phyloP scores from a whole-genome alignment of 2,329 filamentous ascomycete species.

The Cyanodermella asteris region DNA sequence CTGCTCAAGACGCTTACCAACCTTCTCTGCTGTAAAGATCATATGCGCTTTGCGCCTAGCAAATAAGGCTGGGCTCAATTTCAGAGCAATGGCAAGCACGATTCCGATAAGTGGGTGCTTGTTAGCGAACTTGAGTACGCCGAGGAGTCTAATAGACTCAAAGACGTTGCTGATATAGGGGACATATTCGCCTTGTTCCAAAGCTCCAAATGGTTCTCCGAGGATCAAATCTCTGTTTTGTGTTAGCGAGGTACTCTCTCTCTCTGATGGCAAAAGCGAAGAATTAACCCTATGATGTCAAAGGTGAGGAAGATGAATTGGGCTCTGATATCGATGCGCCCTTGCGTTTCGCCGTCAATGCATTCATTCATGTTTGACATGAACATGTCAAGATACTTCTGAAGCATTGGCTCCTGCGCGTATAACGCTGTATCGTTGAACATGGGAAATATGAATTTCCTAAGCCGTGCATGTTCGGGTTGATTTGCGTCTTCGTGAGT shows the following conservation, averaged over 20 bases:
- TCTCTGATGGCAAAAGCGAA: no score
- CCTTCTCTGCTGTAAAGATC: conserved; percentile 9
- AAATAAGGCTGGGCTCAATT: background rate
- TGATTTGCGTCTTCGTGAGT: no score
- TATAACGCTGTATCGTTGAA: conserved; percentile 2
- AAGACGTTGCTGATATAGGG: conserved; percentile 9
- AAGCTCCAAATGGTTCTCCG: conserved; percentile 12
- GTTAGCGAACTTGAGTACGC: background rate
- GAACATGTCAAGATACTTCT: conserved; percentile 4
- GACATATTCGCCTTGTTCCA: conserved; percentile 11
- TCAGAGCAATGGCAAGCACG: background rate
- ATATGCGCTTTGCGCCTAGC: conserved; percentile 1
- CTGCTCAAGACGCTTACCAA: conserved; percentile 10
- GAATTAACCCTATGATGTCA: background rate
- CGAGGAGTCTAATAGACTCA: background rate
- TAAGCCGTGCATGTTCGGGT: conserved; percentile 3
- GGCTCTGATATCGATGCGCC: conserved; percentile 3
- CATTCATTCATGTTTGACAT: conserved; percentile 3
- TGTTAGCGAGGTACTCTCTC: background rate
- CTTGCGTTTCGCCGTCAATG: conserved; percentile 1
- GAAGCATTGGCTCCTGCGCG: conserved; percentile 4
- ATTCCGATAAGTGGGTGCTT: no score
- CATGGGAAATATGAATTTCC: conserved; percentile 1
- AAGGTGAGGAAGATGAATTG: conserved; percentile 16
- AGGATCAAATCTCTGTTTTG: conserved; percentile 12